Base-by-base conservation (phyloP, 2,329 filamentous ascomycete genomes). In the Neurospora sp. region DNA sequence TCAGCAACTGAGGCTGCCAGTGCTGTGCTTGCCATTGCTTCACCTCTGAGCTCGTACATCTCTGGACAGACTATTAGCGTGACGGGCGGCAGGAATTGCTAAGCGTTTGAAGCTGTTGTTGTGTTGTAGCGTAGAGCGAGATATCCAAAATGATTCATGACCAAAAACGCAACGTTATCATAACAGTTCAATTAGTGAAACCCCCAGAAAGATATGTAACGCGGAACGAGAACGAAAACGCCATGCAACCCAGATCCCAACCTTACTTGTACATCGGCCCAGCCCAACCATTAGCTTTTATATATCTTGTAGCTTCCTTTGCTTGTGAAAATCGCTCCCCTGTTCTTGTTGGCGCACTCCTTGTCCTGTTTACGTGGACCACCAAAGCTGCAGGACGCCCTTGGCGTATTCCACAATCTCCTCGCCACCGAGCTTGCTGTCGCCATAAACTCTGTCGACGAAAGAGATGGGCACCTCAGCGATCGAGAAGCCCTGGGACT, bases 401-500 rank as follows among this genome's bases (percentile, higher is more conserved):
- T 97, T 97, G 68, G 93, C 90, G 80, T 98, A 99, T 82, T 97
- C 93, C 70, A 96, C 92, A 82, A 99, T 97, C 86, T 99, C 96
- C 78, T 94, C 91, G 0, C 93, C 93, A 33, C 95, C 94, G 68
- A 99, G 85, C 86, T 98, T 99, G 79, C 90, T 93, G 66, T 78
- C 95, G 39, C 96, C 96, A 79, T 97, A 99, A 66, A 99, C 81
- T 70, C 96, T 89, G 80, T 99, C 96, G 52, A 98, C 96, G 80
- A 99, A 99, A 33, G 89, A 92, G 75, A 99, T 99, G 13, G 96
- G 96, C 72, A 97, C 95, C 85, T 99, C 96, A 17, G 92, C 93
- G 39, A 99, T 95, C 43, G 90, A 92, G 83, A 89, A 97, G 0
- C 96, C 95, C 92, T 97, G 94, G 17, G 91, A 92, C 88, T 97